phyloP scores from a whole-genome alignment of 345 rosid genomes.

The Eucalyptus marginata region DNA sequence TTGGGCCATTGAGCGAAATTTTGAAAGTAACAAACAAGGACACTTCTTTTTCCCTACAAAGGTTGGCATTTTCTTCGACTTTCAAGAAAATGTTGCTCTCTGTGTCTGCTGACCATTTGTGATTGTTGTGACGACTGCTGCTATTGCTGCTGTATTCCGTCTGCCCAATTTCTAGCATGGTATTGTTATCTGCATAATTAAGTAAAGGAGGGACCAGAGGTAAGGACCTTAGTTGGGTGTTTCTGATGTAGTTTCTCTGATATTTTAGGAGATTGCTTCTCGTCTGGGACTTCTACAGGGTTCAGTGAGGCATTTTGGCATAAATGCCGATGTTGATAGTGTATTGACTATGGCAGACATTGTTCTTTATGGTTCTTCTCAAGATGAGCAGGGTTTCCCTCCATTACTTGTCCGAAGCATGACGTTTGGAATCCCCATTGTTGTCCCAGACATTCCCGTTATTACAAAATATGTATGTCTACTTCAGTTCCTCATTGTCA shows the following conservation, averaged over 20 bases:
- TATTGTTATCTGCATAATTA: background rate
- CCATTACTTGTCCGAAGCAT: slow-evolving; percentile 75
- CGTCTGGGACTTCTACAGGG: slow-evolving; percentile 62
- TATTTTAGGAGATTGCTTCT: slow-evolving; percentile 63
- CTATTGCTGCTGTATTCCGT: background rate
- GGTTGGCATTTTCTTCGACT: background rate
- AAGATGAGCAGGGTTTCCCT: slow-evolving; percentile 89
- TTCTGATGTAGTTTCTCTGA: background rate
- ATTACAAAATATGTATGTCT: slow-evolving; percentile 68
- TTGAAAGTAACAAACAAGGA: background rate
- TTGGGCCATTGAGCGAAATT: background rate
- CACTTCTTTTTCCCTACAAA: background rate
- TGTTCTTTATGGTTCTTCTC: slow-evolving; percentile 88
- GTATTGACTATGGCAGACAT: slow-evolving; percentile 74
- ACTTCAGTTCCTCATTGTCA: background rate
- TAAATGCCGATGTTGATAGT: slow-evolving; percentile 59
- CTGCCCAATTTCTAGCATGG: background rate
- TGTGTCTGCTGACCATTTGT: background rate
- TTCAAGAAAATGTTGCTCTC: background rate
- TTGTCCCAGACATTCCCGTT: slow-evolving; percentile 66
- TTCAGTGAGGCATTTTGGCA: slow-evolving; percentile 65
- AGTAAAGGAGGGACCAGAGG: background rate
- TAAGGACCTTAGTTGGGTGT: background rate
- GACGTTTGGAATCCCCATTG: slow-evolving; percentile 72
- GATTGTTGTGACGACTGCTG: background rate